Percentiles rank a stretch among this genome's conserved stretches.
phyloP scores from a whole-genome alignment of 139 green algal genomes.

The Desmodesmus armatus region DNA sequence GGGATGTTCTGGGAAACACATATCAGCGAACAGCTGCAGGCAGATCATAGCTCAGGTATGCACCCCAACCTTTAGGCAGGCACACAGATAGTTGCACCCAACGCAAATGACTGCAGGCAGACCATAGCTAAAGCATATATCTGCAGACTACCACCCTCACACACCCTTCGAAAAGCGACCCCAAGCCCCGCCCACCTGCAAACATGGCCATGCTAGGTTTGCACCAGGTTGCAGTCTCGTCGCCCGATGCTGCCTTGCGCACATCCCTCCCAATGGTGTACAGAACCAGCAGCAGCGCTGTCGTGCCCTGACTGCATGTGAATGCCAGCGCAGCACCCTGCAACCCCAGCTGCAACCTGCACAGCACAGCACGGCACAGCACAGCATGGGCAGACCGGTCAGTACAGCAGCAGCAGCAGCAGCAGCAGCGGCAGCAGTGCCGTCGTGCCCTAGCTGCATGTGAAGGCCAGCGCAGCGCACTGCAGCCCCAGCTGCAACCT shows the following conservation, averaged over 20 bases:
- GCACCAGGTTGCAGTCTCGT: constrained; percentile 9
- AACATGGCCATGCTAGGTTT: constrained; percentile 18
- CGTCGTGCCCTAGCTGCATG: constrained; percentile 31
- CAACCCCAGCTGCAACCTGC: constrained; percentile 50
- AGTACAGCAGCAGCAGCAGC: no score
- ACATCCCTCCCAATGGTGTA: constrained; percentile 28
- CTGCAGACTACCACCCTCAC: no score
- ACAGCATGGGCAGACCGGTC: no score
- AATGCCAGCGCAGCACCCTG: constrained; percentile 71
- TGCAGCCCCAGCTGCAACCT: constrained; percentile 54
- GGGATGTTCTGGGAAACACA: no score
- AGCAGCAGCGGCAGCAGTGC: neutral
- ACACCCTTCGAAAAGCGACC: no score
- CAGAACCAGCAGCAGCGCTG: neutral
- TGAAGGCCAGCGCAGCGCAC: constrained; percentile 68
- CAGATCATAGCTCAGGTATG: no score
- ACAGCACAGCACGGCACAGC: neutral
- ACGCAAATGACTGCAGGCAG: no score
- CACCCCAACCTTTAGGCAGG: no score
- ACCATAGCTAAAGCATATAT: no score
- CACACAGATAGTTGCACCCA: no score
- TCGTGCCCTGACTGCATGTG: constrained; percentile 36
- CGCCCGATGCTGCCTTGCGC: constrained; percentile 15
- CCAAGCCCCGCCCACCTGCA: no score
- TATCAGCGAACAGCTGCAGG: no score